A percentile compares a stretch with the other conserved stretches of the same genome.
Evolutionary conservation across 257 asterid genomes (phyloP).

Genomic region (Primulina huaijiensis): DNA sequence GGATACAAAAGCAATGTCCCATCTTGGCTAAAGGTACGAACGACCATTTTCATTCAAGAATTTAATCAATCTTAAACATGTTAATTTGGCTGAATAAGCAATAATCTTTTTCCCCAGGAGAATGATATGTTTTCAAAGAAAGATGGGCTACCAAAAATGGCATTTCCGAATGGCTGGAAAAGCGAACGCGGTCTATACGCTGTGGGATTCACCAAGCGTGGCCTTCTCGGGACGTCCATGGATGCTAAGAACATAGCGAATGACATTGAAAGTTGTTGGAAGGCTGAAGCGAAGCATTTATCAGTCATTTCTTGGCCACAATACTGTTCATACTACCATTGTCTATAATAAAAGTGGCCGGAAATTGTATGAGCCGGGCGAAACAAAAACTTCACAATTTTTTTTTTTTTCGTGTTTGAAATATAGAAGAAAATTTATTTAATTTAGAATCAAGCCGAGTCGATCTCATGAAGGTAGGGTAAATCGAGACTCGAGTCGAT

Average conservation of each 20-base stretch:
- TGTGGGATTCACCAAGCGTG: slow-evolving; percentile 30
- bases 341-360: background rate
- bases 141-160: slow-evolving; percentile 20
- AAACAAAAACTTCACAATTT: too few relatives aligned
- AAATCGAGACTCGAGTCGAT: too few relatives aligned
- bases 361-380: too few relatives aligned
- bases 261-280: slow-evolving; percentile 22
- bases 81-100: background rate
- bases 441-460: too few relatives aligned
- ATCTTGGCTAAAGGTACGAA: slow-evolving; percentile 32
- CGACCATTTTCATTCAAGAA: background rate
- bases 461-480: too few relatives aligned
- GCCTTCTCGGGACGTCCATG: slow-evolving; percentile 30
- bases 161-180: slow-evolving; percentile 31
- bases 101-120: slow-evolving; percentile 1
- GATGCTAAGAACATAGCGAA: slow-evolving; percentile 31
- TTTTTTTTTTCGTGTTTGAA: too few relatives aligned
- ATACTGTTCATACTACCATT: background rate
- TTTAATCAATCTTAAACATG: background rate
- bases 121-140: slow-evolving; percentile 17
- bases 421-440: too few relatives aligned
- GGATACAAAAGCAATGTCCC: slow-evolving; percentile 34
- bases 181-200: slow-evolving; percentile 29
- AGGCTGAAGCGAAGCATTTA: slow-evolving; percentile 5
- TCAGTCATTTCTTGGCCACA: slow-evolving; percentile 4